Evolutionary conservation across 208 protist species (phyloP), one percentile per base, ranked within the genome.

Genomic region (Crithidia expoeki): DNA sequence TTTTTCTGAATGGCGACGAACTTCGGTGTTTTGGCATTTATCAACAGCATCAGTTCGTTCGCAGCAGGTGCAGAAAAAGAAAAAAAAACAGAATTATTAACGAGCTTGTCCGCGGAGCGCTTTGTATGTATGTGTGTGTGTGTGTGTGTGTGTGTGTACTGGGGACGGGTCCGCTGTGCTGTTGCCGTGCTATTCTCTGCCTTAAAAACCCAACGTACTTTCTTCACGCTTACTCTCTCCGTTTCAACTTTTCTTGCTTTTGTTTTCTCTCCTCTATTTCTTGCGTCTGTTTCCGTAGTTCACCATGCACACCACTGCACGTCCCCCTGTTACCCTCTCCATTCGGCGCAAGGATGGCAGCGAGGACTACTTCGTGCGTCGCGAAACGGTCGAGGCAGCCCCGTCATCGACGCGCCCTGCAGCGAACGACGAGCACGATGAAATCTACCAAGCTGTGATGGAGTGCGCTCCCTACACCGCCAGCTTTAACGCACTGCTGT

Each of bases 401-500:
- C 14, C 46, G 2, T 33, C 28, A 5, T n/a, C 12, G 32, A 4
- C 59, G 4, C 33, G 51, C 4, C 36, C 65, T 16, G 33, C 62
- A 0, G 49, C 40, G 14, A 66, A 50, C n/a, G 72, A 77, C 53
- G 72, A 73, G 19, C 74, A 79, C 57, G 91, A 97, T 34, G 91
- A 93, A 28, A 86, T 89, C 38, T 80, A 81, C 49, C 79, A 89
- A 19, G 53, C 67, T 0, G 94, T 97, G 28, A 62, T 68, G 49
- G 81, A 83, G 47, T 96, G 91, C 53, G 81, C 91, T 3, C 88
- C 90, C 21, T 96, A 95, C 82, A 96, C 91, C 9, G 90, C 83
- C 2, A 94, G 88, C 66, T 97, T 96, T 68, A 97, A 97, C 64
- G 68, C 81, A 1, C 76, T 96, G 16, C 71, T 96, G 23, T 58